phyloP scores from a whole-genome alignment of 176 grass and related monocot species.

The Triticum aestivum region DNA sequence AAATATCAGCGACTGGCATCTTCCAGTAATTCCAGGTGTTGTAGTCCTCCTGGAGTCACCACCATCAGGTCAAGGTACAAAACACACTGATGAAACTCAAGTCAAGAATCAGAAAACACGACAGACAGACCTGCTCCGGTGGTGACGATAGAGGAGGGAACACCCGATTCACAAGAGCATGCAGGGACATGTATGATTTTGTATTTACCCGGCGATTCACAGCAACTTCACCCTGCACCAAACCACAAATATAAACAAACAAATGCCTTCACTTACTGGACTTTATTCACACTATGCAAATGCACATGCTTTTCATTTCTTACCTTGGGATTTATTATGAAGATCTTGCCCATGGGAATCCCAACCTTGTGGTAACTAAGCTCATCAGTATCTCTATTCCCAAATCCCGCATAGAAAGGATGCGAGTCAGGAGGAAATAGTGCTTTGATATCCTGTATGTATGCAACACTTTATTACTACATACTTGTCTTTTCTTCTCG shows the following conservation, averaged over 20 bases:
- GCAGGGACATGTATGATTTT: constrained; percentile 84
- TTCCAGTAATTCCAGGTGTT: constrained; percentile 95
- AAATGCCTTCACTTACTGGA: background rate
- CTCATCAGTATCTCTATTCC: constrained; percentile 95
- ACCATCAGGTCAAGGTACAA: constrained; percentile 3
- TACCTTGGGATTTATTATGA: constrained; percentile 99
- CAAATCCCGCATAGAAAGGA: constrained; percentile 98
- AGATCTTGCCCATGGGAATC: constrained; percentile 94
- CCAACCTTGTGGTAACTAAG: constrained; percentile 95
- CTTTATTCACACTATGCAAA: background rate
- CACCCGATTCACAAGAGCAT: constrained; percentile 89
- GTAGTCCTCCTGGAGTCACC: constrained; percentile 66
- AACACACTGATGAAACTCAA: background rate
- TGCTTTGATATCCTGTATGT: constrained; percentile 71
- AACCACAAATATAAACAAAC: background rate
- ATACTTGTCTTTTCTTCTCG: constrained; percentile 4
- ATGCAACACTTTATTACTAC: constrained; percentile 25
- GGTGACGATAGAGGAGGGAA: constrained; percentile 76
- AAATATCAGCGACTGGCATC: constrained; percentile 73
- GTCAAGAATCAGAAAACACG: background rate
- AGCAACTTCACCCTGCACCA: constrained; percentile 79
- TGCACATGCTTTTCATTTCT: background rate
- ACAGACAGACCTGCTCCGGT: constrained; percentile 68
- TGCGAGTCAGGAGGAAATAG: constrained; percentile 84
- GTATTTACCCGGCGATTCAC: constrained; percentile 86